Evolutionary conservation across 352 stramenopile genomes (phyloP).

Genomic region (Albugo laibachii): DNA sequence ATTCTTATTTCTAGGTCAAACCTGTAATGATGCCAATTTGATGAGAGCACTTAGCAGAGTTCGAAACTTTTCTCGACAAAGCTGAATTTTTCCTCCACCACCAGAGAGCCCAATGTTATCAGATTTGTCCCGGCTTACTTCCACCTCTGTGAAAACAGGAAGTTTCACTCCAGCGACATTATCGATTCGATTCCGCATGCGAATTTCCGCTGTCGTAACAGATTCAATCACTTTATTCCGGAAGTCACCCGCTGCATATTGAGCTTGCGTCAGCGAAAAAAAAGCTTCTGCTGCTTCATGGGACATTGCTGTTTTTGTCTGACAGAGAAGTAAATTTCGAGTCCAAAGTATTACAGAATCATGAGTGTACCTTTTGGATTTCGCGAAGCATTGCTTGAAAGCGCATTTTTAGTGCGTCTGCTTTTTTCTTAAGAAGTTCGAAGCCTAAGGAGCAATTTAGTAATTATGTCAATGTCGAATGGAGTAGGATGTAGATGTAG

Average conservation of each 20-base stretch:
- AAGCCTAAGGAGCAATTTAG: slow-evolving; percentile 19
- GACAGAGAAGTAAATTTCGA: not conserved
- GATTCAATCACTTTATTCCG: slow-evolving; percentile 93
- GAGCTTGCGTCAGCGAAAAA: slow-evolving; percentile 95
- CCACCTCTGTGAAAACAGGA: slow-evolving; percentile 94
- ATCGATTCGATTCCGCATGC: slow-evolving; percentile 93
- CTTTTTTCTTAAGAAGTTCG: slow-evolving; percentile 93
- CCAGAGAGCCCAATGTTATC: slow-evolving; percentile 91
- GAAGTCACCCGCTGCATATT: slow-evolving; percentile 97
- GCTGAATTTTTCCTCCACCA: slow-evolving; percentile 95
- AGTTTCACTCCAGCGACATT: slow-evolving; percentile 99
- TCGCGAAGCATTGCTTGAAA: slow-evolving; percentile 77
- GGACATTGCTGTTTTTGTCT: slow-evolving; percentile 78
- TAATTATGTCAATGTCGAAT: not conserved
- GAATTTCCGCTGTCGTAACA: slow-evolving; percentile 87
- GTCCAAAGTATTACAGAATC: slow-evolving; percentile 9
- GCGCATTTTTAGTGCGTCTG: slow-evolving; percentile 96
- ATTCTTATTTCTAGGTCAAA: slow-evolving; percentile 1
- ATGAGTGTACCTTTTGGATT: slow-evolving; percentile 48
- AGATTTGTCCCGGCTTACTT: slow-evolving; percentile 85
- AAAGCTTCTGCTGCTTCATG: slow-evolving; percentile 85
- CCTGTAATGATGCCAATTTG: slow-evolving; percentile 75
- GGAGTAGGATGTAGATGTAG: slow-evolving; percentile 1
- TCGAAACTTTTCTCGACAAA: slow-evolving; percentile 81
- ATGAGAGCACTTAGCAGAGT: slow-evolving; percentile 66